These are phyloP conservation scores for Triglochin maritima DNA, from an alignment of 106 monocot species.

Conservation along the genomic window DNA sequence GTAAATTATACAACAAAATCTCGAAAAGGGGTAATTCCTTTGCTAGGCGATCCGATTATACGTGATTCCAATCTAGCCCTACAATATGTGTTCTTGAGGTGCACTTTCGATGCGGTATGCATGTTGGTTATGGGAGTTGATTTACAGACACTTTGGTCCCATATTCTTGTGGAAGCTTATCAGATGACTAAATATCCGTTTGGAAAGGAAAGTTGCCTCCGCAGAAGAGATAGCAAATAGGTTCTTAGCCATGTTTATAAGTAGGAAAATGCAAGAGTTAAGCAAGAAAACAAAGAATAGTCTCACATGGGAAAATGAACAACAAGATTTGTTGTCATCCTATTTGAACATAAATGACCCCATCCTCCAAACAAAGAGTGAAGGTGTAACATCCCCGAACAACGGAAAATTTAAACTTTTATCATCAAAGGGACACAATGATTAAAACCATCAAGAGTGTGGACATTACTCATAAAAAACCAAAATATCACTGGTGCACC, in stretches of 20 bases:
- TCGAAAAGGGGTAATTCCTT: conserved; percentile 4
- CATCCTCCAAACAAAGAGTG: not conserved
- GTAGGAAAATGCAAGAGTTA: conserved; percentile 2
- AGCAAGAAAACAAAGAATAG: conserved; percentile 1
- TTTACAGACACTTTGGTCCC: conserved; percentile 11
- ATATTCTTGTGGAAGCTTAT: conserved; percentile 18
- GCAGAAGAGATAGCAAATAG: conserved; percentile 9
- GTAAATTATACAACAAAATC: conserved; percentile 7
- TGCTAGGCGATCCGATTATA: conserved; percentile 2
- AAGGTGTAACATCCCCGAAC: too few species aligned
- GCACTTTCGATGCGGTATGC: conserved; percentile 18
- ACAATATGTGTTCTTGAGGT: conserved; percentile 17
- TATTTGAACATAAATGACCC: not conserved
- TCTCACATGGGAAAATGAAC: not conserved
- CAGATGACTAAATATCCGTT: conserved; percentile 6
- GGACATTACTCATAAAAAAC: too few species aligned
- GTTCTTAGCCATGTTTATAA: conserved; percentile 1
- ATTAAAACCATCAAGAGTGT: too few species aligned
- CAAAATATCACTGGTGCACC: too few species aligned
- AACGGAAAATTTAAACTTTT: too few species aligned
- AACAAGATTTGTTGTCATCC: conserved; percentile 13
- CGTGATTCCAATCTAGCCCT: conserved; percentile 4
- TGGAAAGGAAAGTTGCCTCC: conserved; percentile 10
- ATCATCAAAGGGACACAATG: too few species aligned
- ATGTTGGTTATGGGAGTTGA: conserved; percentile 9